Evolutionary conservation across 345 rosid genomes (phyloP).

Genomic region (Garcia nutans): DNA sequence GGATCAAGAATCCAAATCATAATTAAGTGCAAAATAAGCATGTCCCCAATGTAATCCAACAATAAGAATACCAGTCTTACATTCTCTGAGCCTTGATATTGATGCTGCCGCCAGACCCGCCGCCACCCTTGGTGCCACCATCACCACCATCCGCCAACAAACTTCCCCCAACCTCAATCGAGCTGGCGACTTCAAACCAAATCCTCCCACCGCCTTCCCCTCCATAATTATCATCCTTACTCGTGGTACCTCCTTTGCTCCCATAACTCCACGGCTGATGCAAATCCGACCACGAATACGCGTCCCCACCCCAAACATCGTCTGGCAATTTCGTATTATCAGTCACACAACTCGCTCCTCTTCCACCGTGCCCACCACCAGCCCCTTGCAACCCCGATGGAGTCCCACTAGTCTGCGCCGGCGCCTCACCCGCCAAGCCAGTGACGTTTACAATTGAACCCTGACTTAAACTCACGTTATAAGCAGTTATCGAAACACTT

Average conservation of each 20-base stretch:
- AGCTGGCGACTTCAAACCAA: slow-evolving; percentile 32
- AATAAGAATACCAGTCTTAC: slow-evolving; percentile 25
- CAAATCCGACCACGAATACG: slow-evolving; percentile 65
- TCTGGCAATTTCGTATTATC: slow-evolving; percentile 62
- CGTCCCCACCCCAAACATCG: slow-evolving; percentile 77
- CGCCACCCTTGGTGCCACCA: slow-evolving; percentile 61
- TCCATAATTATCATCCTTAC: slow-evolving; percentile 55
- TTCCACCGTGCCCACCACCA: slow-evolving; percentile 70
- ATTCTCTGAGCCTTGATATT: slow-evolving; percentile 54
- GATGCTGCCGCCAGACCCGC: slow-evolving; percentile 77
- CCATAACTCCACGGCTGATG: slow-evolving; percentile 68
- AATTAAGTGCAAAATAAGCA: neutral
- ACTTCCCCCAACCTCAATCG: slow-evolving; percentile 45
- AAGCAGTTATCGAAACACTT: slow-evolving; percentile 42
- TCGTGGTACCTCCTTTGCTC: slow-evolving; percentile 69
- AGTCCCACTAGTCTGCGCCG: slow-evolving; percentile 60
- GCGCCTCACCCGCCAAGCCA: slow-evolving; percentile 59
- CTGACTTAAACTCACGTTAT: slow-evolving; percentile 33
- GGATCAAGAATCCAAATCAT: neutral
- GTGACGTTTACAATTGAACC: slow-evolving; percentile 52
- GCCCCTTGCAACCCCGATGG: slow-evolving; percentile 59
- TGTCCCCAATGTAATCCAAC: neutral
- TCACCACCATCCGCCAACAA: slow-evolving; percentile 58
- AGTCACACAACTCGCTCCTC: slow-evolving; percentile 63
- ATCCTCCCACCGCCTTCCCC: slow-evolving; percentile 74